Evolutionary conservation across 2,329 filamentous ascomycete species (phyloP), one percentile per base, ranked within the genome.

Genomic region (Alternaria novae-zelandiae): DNA sequence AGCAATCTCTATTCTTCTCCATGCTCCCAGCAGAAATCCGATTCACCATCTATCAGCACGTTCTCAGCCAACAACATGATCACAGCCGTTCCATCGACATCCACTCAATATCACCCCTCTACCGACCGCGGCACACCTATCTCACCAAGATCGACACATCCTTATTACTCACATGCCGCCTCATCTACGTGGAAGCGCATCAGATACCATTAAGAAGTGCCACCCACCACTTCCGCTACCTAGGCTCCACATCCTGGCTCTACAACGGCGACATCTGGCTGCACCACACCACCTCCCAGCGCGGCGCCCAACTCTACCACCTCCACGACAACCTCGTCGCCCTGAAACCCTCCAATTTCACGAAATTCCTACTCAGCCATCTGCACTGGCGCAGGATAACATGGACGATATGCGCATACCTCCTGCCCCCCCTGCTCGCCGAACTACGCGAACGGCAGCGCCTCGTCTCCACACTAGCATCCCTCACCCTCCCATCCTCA

Each of bases 81-180:
- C 49, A 26, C 6, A 30, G 45, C 10, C 59, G 57, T 0, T 62
- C 67, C 13, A 43, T 68, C 26, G 30, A 57, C 20, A 61, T 57
- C 3, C 53, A 67, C 25, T 63, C 57, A 7, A 57, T 66, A 20
- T 66, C 65, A 4, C 63, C 66, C 28, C 56, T 65, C 4, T 67
- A 65, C 51, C 72, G 71, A 1, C 72, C 71, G 0, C 64, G 67
- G 4, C 79, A 81, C 63, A 73, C 75, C 3, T 65, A 76, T 54
- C 71, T 72, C 54, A 62, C 78, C n/a, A 54, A 41, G 2, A 64
- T 69, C 20, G 57, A 77, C 47, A 79, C 71, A 5, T 26, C 68
- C 5, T 71, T 83, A 15, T 74, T 83, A 0, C 72, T 65, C 20
- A 82, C 81, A 7, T 83, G 81, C 51, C 77, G 80, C 6, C 69